phyloP scores from a whole-genome alignment of 2,329 filamentous ascomycete species.

The Cladosporium austrohemisphaericum region DNA sequence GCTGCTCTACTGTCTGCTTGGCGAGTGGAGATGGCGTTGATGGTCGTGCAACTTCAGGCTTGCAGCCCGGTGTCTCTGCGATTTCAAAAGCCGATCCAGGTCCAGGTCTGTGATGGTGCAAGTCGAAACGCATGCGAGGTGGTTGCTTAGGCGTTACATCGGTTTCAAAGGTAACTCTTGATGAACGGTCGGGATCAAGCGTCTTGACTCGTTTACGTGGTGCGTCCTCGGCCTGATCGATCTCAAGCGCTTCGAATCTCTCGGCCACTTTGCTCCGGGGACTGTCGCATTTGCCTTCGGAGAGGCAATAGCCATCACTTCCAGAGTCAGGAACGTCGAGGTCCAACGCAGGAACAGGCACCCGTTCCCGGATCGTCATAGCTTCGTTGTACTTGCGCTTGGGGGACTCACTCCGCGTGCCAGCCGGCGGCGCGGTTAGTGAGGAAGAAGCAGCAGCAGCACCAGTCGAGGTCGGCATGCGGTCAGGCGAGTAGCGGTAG shows the following conservation, averaged over 20 bases:
- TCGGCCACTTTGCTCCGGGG: conserved; percentile 30
- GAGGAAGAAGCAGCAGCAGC: not conserved
- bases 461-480: conserved; percentile 4
- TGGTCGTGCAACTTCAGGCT: conserved; percentile 13
- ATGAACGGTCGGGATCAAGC: not conserved
- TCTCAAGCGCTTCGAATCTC: conserved; percentile 23
- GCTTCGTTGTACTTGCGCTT: conserved; percentile 13
- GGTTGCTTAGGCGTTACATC: conserved; percentile 4
- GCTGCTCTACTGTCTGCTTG: conserved; percentile 12
- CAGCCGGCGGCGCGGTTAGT: conserved; percentile 1
- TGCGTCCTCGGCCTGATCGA: conserved; percentile 5
- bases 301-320: not conserved
- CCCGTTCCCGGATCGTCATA: conserved; percentile 12
- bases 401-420: conserved; percentile 5
- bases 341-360: conserved; percentile 1
- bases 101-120: not conserved
- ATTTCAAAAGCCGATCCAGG: conserved; percentile 15
- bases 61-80: conserved; percentile 22
- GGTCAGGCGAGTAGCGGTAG: not conserved
- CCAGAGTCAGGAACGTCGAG: conserved; percentile 4
- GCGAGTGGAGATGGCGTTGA: conserved; percentile 17
- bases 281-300: conserved; percentile 21
- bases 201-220: conserved; percentile 8
- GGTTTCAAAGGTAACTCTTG: not conserved
- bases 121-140: not conserved